These are phyloP conservation scores for Murraya paniculata DNA, from an alignment of 345 rosid genomes.

Conservation along the genomic window DNA sequence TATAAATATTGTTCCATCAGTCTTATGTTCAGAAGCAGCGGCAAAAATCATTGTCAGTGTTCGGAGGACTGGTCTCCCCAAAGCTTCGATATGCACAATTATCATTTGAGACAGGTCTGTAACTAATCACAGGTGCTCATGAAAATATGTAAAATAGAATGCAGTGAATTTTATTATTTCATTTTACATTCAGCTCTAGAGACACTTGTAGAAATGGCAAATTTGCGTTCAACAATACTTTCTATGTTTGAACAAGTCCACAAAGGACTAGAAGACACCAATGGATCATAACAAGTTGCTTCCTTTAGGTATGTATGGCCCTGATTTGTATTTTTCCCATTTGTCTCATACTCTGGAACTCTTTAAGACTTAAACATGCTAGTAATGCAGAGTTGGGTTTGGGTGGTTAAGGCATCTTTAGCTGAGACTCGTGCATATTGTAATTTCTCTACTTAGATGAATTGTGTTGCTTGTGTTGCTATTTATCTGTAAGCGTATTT, in stretches of 20 bases:
- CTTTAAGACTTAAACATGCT: neutral
- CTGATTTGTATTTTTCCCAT: neutral
- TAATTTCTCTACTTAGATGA: neutral
- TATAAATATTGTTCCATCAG: neutral
- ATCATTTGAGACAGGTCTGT: constrained; percentile 82
- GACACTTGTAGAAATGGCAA: constrained; percentile 77
- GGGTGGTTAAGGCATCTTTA: neutral
- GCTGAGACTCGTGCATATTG: neutral
- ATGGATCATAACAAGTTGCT: constrained; percentile 24
- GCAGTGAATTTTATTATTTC: neutral
- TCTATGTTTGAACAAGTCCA: constrained; percentile 43
- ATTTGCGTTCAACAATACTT: constrained; percentile 54
- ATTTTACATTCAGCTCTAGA: constrained; percentile 56
- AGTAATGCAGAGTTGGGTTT: neutral
- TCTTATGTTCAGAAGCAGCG: constrained; percentile 71
- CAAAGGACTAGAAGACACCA: constrained; percentile 30
- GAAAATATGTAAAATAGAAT: neutral
- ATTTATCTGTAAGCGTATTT: neutral
- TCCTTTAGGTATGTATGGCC: constrained; percentile 16
- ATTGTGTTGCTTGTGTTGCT: neutral
- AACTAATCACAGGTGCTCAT: constrained; percentile 14
- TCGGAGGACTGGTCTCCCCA: constrained; percentile 88
- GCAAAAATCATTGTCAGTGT: constrained; percentile 55
- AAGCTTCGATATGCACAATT: constrained; percentile 78
- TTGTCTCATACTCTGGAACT: neutral